Conservation (phyloP, 208 protist species). For the Naegleria lovaniensis region DNA sequence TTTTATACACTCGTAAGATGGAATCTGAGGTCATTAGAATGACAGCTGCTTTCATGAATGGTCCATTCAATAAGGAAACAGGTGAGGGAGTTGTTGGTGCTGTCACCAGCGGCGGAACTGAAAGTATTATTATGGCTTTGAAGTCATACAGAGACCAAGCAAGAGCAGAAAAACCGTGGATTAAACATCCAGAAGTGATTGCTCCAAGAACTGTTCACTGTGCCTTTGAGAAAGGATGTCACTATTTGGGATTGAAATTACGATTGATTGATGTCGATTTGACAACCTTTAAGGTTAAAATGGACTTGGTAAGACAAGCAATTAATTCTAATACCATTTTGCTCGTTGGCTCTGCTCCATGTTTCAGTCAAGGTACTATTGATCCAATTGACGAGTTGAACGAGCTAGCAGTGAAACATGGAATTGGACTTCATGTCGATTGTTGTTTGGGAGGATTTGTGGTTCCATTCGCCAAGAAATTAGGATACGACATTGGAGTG, state of each 20-base stretch:
- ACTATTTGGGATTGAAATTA: conserved; percentile 90
- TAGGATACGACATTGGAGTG: conserved; percentile 61
- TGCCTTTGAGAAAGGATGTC: conserved; percentile 93
- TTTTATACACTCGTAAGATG: conserved; percentile 74
- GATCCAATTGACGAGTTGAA: conserved; percentile 78
- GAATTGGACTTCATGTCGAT: conserved; percentile 95
- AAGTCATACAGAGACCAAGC: conserved; percentile 86
- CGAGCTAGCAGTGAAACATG: conserved; percentile 67
- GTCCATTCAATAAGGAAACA: conserved; percentile 52
- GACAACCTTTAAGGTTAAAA: conserved; percentile 63
- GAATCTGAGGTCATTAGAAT: conserved; percentile 93
- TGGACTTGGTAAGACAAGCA: conserved; percentile 65
- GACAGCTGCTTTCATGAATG: conserved; percentile 86
- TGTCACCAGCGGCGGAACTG: conserved; percentile 88
- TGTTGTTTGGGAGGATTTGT: conserved; percentile 95
- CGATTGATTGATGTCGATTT: conserved; percentile 77
- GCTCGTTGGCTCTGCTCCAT: conserved; percentile 85
- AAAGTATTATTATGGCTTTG: conserved; percentile 93
- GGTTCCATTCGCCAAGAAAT: conserved; percentile 86
- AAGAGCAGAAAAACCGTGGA: conserved; percentile 48
- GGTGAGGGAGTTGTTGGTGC: conserved; percentile 75
- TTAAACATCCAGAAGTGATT: conserved; percentile 78
- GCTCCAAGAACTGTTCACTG: conserved; percentile 84
- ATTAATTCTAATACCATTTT: conserved; percentile 89
- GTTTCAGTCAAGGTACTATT: conserved; percentile 87